Conservation (phyloP, 495 filamentous ascomycete species). For the Penicillium egyptiacum region DNA sequence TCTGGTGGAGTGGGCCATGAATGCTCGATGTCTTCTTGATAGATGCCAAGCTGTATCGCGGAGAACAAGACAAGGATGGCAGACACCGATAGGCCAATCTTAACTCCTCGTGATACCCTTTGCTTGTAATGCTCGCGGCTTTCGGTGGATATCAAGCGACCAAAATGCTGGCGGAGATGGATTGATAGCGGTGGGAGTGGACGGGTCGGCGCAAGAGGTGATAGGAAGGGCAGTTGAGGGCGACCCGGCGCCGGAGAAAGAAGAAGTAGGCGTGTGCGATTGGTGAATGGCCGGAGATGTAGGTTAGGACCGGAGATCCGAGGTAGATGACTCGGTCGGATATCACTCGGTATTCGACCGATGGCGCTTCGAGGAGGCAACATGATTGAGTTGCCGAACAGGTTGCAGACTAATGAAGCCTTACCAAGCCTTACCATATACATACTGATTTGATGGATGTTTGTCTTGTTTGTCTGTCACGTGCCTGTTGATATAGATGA, state of each 20-base stretch:
- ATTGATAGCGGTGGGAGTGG: conserved; percentile 40
- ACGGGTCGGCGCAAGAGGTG: conserved; percentile 44
- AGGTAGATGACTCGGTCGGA: conserved; percentile 18
- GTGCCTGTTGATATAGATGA: too few relatives aligned
- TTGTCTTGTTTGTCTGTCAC: conserved; percentile 21
- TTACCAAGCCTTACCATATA: too few relatives aligned
- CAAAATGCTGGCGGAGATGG: conserved; percentile 54
- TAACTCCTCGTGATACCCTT: conserved; percentile 61
- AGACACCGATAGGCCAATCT: conserved; percentile 55
- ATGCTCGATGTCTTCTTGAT: conserved; percentile 70
- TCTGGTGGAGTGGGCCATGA: conserved; percentile 72
- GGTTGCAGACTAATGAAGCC: background rate
- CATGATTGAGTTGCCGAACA: conserved; percentile 17
- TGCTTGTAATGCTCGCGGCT: conserved; percentile 64
- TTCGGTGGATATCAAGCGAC: conserved; percentile 75
- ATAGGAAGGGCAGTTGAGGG: conserved; percentile 81
- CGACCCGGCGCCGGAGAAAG: conserved; percentile 52
- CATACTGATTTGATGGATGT: background rate
- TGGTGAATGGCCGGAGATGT: conserved; percentile 46
- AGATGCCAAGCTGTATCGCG: conserved; percentile 56
- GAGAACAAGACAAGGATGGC: conserved; percentile 52
- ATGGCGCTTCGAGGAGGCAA: conserved; percentile 23
- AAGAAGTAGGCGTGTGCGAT: conserved; percentile 48
- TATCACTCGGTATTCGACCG: conserved; percentile 35
- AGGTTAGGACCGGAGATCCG: conserved; percentile 10